Conservation (phyloP, 345 rosid species). For the Linum usitatissimum region DNA sequence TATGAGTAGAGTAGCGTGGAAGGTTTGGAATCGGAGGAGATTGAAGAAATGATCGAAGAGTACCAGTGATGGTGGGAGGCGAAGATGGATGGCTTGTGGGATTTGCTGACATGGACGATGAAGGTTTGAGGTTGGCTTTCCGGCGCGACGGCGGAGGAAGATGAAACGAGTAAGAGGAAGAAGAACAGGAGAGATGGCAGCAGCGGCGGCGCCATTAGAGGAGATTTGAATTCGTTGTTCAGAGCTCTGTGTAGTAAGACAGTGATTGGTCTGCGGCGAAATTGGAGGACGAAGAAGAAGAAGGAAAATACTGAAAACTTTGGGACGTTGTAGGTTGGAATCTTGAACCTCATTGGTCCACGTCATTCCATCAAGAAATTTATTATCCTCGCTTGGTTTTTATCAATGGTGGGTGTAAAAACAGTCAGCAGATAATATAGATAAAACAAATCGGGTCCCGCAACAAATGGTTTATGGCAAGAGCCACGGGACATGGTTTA, state of each 20-base stretch:
- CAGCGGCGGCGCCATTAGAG: background rate
- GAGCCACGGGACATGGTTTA: too few species aligned
- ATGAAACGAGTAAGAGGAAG: background rate
- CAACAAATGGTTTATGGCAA: too few species aligned
- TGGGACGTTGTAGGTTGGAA: background rate
- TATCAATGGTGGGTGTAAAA: too few species aligned
- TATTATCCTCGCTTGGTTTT: too few species aligned
- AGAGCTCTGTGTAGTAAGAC: background rate
- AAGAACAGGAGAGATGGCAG: background rate
- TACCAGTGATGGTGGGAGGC: slow-evolving; percentile 57
- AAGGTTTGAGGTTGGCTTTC: background rate
- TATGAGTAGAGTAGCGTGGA: slow-evolving; percentile 63
- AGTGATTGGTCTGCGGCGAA: background rate
- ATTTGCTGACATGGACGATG: slow-evolving; percentile 3
- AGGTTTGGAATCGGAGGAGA: slow-evolving; percentile 21
- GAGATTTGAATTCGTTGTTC: background rate
- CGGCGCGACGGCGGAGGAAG: background rate
- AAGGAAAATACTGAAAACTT: background rate
- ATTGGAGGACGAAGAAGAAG: background rate
- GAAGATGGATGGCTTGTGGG: slow-evolving; percentile 49
- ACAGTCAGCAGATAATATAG: too few species aligned
- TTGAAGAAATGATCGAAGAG: slow-evolving; percentile 44
- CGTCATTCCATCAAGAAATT: background rate
- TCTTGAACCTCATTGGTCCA: background rate
- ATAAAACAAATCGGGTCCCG: too few species aligned